Conservation (phyloP, 768 basidiomycete species). For the Cubamyces lactineus region DNA sequence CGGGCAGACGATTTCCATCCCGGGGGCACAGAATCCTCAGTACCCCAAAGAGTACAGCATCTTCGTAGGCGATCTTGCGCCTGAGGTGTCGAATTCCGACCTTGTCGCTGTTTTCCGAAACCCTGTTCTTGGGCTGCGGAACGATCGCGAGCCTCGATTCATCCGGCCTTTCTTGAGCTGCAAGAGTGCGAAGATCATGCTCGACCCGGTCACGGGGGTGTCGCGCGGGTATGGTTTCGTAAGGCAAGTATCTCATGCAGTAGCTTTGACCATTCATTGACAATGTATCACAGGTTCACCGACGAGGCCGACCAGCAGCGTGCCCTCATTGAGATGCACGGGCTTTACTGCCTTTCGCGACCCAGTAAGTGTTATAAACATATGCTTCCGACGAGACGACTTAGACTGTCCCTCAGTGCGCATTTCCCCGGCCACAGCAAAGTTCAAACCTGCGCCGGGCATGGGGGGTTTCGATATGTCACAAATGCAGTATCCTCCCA, state of each 20-base stretch:
- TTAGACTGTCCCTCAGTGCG: constrained; percentile 62
- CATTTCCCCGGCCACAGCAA: constrained; percentile 87
- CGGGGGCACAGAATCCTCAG: constrained; percentile 49
- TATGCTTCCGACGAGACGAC: constrained; percentile 1
- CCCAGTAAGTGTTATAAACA: constrained; percentile 64
- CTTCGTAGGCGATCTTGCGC: constrained; percentile 92
- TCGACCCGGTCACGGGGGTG: constrained; percentile 87
- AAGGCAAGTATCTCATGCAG: constrained; percentile 49
- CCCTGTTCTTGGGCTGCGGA: constrained; percentile 81
- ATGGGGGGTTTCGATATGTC: constrained; percentile 41
- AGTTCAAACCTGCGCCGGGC: constrained; percentile 67
- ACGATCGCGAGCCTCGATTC: constrained; percentile 86
- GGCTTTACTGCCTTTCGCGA: constrained; percentile 84
- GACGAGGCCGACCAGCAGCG: constrained; percentile 89
- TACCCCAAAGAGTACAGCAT: constrained; percentile 89
- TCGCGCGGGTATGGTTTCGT: constrained; percentile 94
- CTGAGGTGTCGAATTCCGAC: constrained; percentile 94
- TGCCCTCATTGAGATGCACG: constrained; percentile 90
- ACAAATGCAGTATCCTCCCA: constrained; percentile 48
- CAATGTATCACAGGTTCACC: constrained; percentile 62
- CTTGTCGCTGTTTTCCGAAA: constrained; percentile 93
- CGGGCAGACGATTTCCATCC: constrained; percentile 38
- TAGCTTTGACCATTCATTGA: constrained; percentile 24
- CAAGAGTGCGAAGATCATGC: constrained; percentile 95
- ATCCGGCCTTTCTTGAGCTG: constrained; percentile 89